A percentile compares a stretch with the other conserved stretches of the same genome.
phyloP scores from a whole-genome alignment of 208 protist species.

The Kentomonas sorsogonicus region DNA sequence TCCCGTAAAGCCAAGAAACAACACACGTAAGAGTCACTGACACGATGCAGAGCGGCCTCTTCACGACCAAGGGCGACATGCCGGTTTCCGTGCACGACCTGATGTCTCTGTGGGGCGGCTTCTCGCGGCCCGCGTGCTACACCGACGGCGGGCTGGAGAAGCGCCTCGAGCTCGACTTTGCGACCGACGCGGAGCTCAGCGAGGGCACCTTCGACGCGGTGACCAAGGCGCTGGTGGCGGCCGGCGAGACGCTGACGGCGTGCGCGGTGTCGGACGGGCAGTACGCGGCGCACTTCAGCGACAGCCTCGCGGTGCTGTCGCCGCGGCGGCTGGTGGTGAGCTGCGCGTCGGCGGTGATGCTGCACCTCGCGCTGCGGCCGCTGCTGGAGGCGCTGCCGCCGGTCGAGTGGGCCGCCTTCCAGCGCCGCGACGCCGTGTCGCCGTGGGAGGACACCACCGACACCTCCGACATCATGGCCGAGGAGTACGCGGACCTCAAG shows the following conservation, averaged over 20 bases:
- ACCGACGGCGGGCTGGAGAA: conserved; percentile 75
- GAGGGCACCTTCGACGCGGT: conserved; percentile 25
- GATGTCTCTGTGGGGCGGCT: conserved; percentile 85
- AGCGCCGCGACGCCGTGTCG: conserved; percentile 72
- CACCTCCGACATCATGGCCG: conserved; percentile 79
- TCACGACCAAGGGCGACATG: conserved; percentile 48
- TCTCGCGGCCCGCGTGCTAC: conserved; percentile 34
- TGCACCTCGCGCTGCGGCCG: conserved; percentile 54
- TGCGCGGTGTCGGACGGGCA: conserved; percentile 21
- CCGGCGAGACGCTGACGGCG: conserved; percentile 29
- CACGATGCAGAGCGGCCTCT: conserved; percentile 23
- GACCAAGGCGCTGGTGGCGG: conserved; percentile 31
- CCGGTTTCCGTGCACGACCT: conserved; percentile 75
- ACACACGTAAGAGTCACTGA: background rate
- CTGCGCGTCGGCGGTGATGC: conserved; percentile 42
- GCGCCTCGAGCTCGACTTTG: conserved; percentile 82
- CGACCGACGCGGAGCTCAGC: conserved; percentile 10
- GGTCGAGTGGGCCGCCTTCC: conserved; percentile 81
- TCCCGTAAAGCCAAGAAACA: no score
- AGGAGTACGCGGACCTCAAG: conserved; percentile 85
- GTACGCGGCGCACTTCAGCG: conserved; percentile 36
- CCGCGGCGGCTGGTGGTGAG: conserved; percentile 43
- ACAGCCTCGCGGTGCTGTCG: conserved; percentile 46
- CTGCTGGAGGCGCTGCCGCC: conserved; percentile 28
- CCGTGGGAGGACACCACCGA: conserved; percentile 50